These are phyloP conservation scores for Ceratobasidium sp. DNA, from an alignment of 1,284 basidiomycete genomes.

Conservation along the genomic window DNA sequence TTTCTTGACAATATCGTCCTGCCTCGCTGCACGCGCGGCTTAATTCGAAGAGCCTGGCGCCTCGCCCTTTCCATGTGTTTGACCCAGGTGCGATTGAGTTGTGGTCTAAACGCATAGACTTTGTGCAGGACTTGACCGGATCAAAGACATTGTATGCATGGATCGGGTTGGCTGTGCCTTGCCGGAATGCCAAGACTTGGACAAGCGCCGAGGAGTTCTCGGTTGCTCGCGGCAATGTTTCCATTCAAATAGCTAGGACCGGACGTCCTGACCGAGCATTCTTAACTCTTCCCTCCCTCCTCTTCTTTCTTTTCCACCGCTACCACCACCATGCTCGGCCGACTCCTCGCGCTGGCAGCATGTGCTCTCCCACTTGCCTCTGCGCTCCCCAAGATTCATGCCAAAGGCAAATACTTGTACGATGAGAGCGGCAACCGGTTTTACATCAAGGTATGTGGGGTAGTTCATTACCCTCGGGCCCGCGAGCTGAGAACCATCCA, in stretches of 20 bases:
- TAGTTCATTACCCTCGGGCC: background rate
- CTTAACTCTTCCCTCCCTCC: too few species aligned
- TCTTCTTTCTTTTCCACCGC: too few species aligned
- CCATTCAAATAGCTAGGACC: constrained; percentile 30
- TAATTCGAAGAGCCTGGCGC: too few species aligned
- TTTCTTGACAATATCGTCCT: too few species aligned
- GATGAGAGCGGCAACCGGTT: constrained; percentile 74
- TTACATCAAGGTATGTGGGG: constrained; percentile 71
- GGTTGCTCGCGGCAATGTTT: background rate
- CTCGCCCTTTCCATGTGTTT: too few species aligned
- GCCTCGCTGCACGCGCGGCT: too few species aligned
- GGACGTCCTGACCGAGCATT: too few species aligned
- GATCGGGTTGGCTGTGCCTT: background rate
- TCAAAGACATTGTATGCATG: background rate
- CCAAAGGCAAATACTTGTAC: constrained; percentile 82
- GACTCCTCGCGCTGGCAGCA: constrained; percentile 23
- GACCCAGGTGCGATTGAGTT: too few species aligned
- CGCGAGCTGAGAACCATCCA: background rate
- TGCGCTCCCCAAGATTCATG: constrained; percentile 64
- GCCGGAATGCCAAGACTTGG: background rate
- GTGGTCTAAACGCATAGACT: too few species aligned
- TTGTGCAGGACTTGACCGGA: too few species aligned
- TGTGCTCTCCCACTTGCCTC: constrained; percentile 15
- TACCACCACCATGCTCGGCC: constrained; percentile 24
- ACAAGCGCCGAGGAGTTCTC: constrained; percentile 8